phyloP scores from a whole-genome alignment of 1,139 yeast species.

The Kurtzmaniella quercitrusa region DNA sequence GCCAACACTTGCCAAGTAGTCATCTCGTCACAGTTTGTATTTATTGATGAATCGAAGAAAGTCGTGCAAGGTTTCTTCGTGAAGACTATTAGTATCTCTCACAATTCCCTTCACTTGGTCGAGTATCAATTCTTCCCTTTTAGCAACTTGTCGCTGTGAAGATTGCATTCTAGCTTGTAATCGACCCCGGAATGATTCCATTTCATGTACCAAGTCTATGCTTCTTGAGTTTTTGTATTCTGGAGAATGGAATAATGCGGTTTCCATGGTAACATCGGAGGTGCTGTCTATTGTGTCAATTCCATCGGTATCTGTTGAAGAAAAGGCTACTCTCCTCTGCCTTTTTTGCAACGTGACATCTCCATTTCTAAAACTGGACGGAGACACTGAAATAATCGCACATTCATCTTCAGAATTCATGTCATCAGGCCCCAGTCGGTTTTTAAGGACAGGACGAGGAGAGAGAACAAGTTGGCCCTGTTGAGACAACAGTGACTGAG shows the following conservation, averaged over 20 bases:
- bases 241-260: not conserved
- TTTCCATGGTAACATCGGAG: not conserved
- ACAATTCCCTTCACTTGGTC: not conserved
- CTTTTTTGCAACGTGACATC: not conserved
- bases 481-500: not conserved
- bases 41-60: not conserved
- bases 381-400: not conserved
- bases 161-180: not conserved
- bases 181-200: not conserved
- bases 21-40: not conserved
- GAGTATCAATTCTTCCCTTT: not conserved
- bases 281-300: not conserved
- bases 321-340: not conserved
- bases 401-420: not conserved
- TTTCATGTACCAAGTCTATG: not conserved
- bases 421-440: not conserved
- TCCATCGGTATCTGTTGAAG: not conserved
- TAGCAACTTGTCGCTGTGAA: not conserved
- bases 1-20: too few species aligned
- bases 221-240: not conserved
- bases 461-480: not conserved
- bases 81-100: not conserved
- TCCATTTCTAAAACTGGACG: not conserved
- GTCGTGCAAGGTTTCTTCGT: not conserved
- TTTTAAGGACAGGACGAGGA: not conserved